Percentiles rank a stretch among this genome's conserved stretches.
Conservation (phyloP, 2,329 filamentous ascomycete species). For the Furcasterigmium furcatum region DNA sequence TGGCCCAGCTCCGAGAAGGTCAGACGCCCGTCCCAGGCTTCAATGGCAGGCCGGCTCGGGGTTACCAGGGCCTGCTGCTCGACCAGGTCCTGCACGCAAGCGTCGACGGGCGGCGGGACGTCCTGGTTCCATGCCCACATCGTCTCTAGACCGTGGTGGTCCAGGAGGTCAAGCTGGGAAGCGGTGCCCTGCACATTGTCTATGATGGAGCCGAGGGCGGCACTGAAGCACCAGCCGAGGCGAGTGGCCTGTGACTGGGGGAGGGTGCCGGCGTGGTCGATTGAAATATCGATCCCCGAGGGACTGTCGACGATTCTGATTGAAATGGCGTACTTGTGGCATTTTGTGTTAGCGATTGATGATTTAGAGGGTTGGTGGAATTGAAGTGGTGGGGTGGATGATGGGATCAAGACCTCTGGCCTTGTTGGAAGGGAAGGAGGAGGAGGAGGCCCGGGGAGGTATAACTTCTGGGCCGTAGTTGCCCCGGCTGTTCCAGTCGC, state of each 20-base stretch:
- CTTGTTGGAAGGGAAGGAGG: too few relatives aligned
- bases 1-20: slow-evolving; percentile 11
- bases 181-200: neutral
- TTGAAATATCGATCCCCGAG: neutral
- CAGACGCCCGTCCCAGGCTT: slow-evolving; percentile 8
- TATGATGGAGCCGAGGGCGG: neutral
- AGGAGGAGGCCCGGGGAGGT: too few relatives aligned
- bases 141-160: neutral
- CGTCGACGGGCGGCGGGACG: neutral
- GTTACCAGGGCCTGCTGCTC: neutral
- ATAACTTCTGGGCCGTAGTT: too few relatives aligned
- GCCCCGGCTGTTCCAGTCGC: too few relatives aligned
- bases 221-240: neutral
- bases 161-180: neutral
- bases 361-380: neutral
- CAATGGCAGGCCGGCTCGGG: neutral
- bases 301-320: neutral
- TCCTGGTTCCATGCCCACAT: neutral
- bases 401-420: too few relatives aligned
- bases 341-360: neutral
- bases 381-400: neutral
- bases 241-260: neutral
- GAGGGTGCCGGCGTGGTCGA: neutral
- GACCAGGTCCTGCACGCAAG: slow-evolving; percentile 4
- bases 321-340: neutral